Evolutionary conservation across 345 rosid species (phyloP), one percentile per base, ranked within the genome.

Genomic region (Bruguiera sexangula): DNA sequence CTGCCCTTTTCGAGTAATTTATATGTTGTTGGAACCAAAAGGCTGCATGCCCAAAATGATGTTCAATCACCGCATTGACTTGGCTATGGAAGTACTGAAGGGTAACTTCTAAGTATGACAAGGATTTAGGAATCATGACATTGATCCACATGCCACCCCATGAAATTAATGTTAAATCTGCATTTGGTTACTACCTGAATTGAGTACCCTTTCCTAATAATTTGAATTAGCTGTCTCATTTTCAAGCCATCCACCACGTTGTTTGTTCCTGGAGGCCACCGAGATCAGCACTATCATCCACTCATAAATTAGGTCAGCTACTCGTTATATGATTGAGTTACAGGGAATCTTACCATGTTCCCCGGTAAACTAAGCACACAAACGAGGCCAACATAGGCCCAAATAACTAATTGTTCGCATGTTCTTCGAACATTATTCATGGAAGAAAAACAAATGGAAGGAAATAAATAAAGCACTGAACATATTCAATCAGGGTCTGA

Each of bases 271-370:
- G 48, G 63, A 32, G 63, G 66, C n/a, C 20, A 29, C 19, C 43
- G 69, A 74, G 82, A 78, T 72, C 75, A 78, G 66, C 60, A 66
- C 69, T 77, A 74, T 72, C 62, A 59, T 32, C 34, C 29, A 55
- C 65, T 60, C 53, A 53, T 65, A 61, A 11, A 36, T 51, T 58
- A 54, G 61, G 74, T 78, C 69, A 71, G 80, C 75, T 80, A 67
- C 51, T 75, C 0, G 70, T 69, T 73, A 60, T 83, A 62, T 85
- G 76, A 84, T 86, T 80, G 79, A 83, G 79, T 66, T 37, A 55
- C 71, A 71, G 65, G 82, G 95, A 85, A 89, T 89, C 95, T 87
- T 85, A 70, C 82, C 95, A 89, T 82, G 90, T 89, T 89, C 74
- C 71, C 54, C 75, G 30, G 37, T 27, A 52, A 59, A 54, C 52